Percentiles rank a stretch among this genome's conserved stretches.
Conservation (phyloP, 495 filamentous ascomycete species). For the Aspergillus bertholletiae region DNA sequence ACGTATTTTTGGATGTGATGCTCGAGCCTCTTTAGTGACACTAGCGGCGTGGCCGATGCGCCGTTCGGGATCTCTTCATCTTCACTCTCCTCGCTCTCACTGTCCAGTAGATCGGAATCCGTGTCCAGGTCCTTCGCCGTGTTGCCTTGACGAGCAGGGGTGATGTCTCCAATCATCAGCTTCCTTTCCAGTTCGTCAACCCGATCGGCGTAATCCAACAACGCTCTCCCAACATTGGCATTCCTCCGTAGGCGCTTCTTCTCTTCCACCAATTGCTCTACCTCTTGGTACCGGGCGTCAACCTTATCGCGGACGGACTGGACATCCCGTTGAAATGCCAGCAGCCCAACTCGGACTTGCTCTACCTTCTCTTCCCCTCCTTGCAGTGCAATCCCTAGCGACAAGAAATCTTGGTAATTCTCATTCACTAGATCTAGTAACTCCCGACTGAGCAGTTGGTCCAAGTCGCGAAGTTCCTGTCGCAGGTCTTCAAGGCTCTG, state of each 20-base stretch:
- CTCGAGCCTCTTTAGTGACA: constrained; percentile 50
- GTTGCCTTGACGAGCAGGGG: constrained; percentile 6
- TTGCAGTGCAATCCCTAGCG: constrained; percentile 72
- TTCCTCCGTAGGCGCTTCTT: constrained; percentile 48
- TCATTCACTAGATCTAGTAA: constrained; percentile 90
- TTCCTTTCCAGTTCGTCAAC: constrained; percentile 71
- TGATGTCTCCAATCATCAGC: constrained; percentile 51
- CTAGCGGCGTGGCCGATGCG: constrained; percentile 29
- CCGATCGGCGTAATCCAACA: constrained; percentile 68
- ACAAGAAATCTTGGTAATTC: constrained; percentile 88
- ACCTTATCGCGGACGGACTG: constrained; percentile 54
- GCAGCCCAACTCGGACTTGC: constrained; percentile 80
- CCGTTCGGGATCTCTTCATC: constrained; percentile 45
- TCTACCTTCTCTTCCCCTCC: constrained; percentile 91
- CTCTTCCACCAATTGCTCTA: constrained; percentile 51
- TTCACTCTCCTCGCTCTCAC: constrained; percentile 54
- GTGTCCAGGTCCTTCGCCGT: constrained; percentile 26
- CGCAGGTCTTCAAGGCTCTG: constrained; percentile 95
- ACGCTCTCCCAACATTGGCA: constrained; percentile 56
- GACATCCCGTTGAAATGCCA: constrained; percentile 81
- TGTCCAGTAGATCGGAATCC: constrained; percentile 37
- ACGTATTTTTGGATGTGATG: constrained; percentile 56
- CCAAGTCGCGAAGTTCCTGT: constrained; percentile 73
- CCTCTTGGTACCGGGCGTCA: constrained; percentile 47
- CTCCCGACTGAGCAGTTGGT: constrained; percentile 72